Percentiles rank a stretch among this genome's conserved stretches.
Evolutionary conservation across 345 rosid genomes (phyloP).

Genomic region (Rhizophora apiculata): DNA sequence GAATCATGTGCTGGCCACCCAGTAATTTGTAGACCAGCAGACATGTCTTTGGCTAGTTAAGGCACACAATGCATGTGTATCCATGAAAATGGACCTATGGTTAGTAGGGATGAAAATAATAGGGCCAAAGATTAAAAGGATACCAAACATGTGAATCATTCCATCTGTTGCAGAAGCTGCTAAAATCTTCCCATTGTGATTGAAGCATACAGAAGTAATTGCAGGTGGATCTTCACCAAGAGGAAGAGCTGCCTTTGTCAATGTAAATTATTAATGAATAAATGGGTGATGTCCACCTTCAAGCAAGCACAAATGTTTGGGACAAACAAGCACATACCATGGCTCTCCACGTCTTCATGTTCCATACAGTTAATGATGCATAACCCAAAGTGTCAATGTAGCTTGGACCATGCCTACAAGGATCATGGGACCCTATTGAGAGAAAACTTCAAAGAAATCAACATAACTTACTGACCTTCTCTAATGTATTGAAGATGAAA

Average conservation of each 20-base stretch:
- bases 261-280: slow-evolving; percentile 29
- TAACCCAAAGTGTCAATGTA: slow-evolving; percentile 42
- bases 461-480: background rate
- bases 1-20: slow-evolving; percentile 85
- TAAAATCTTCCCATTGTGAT: slow-evolving; percentile 74
- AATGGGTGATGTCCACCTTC: slow-evolving; percentile 16
- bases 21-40: slow-evolving; percentile 70
- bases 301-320: slow-evolving; percentile 10
- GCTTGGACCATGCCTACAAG: slow-evolving; percentile 46
- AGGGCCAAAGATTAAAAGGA: slow-evolving; percentile 36
- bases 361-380: slow-evolving; percentile 73
- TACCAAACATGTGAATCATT: slow-evolving; percentile 87
- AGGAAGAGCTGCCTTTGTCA: slow-evolving; percentile 71
- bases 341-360: slow-evolving; percentile 75
- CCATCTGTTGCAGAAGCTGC: slow-evolving; percentile 82
- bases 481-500: background rate
- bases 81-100: background rate
- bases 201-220: slow-evolving; percentile 67
- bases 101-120: no score
- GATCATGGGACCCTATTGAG: slow-evolving; percentile 6
- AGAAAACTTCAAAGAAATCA: background rate
- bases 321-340: slow-evolving; percentile 50
- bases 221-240: slow-evolving; percentile 86
- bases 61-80: slow-evolving; percentile 17
- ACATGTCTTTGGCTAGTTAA: slow-evolving; percentile 61